Percentiles rank a stretch among this genome's conserved stretches.
Evolutionary conservation across 2,329 filamentous ascomycete species (phyloP).

Genomic region (Rachicladosporium sp.): DNA sequence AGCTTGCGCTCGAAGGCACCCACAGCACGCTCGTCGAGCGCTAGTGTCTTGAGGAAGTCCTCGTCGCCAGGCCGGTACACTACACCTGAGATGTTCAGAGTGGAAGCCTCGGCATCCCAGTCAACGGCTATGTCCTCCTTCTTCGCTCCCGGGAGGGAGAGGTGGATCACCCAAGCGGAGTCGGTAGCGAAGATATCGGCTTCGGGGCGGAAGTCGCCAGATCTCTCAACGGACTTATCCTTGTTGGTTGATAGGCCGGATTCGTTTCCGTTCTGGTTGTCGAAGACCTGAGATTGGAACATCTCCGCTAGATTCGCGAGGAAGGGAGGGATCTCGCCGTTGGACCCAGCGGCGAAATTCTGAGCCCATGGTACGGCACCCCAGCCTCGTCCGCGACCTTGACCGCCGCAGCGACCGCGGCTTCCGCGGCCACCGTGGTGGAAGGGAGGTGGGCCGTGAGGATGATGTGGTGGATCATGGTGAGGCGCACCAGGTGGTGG

Average conservation of each 20-base stretch:
- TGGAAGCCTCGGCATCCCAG: slow-evolving; percentile 58
- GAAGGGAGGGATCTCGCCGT: slow-evolving; percentile 5
- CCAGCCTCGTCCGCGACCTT: slow-evolving; percentile 17
- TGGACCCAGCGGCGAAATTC: slow-evolving; percentile 2
- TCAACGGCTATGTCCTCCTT: slow-evolving; percentile 67
- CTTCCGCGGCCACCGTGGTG: slow-evolving; percentile 6
- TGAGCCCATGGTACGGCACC: slow-evolving; percentile 13
- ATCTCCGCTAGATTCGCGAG: slow-evolving; percentile 18
- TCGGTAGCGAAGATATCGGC: slow-evolving; percentile 64
- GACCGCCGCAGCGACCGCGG: slow-evolving; percentile 13
- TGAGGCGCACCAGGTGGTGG: too few relatives aligned
- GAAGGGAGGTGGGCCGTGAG: too few relatives aligned
- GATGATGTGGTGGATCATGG: too few relatives aligned
- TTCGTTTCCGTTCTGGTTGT: slow-evolving; percentile 11
- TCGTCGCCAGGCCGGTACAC: slow-evolving; percentile 59
- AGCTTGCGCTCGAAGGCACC: slow-evolving; percentile 65
- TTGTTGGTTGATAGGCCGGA: slow-evolving; percentile 3
- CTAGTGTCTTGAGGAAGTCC: slow-evolving; percentile 54
- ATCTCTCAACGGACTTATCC: slow-evolving; percentile 29
- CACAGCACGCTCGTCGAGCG: slow-evolving; percentile 54
- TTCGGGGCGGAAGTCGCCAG: slow-evolving; percentile 46
- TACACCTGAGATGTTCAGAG: slow-evolving; percentile 58
- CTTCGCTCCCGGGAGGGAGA: slow-evolving; percentile 63
- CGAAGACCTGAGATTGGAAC: slow-evolving; percentile 27
- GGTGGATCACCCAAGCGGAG: slow-evolving; percentile 54